Evolutionary conservation across 2,329 filamentous ascomycete species (phyloP), one percentile per base, ranked within the genome.

Genomic region (Ceratocystis ficicola): DNA sequence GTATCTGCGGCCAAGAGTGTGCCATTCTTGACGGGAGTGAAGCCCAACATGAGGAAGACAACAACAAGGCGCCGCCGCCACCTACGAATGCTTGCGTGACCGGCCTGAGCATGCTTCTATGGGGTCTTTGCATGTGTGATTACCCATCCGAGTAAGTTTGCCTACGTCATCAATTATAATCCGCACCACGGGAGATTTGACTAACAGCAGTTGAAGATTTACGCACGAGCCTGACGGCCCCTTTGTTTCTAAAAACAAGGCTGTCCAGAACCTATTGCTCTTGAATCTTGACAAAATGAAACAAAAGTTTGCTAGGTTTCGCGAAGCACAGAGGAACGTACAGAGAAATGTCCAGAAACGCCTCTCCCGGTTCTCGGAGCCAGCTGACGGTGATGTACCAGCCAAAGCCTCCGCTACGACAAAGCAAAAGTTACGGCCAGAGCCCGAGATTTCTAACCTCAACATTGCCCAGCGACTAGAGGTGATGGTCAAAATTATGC

Each of bases 401-500:
- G 6, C 28, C 15, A 36, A 15, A 5, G 6, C 28, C 30, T 5
- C 7, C 6, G 7, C 22, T 25, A 5, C 28, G 55, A 6, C 15
- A 17, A 59, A n/a, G 30, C 28, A 22, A 36, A 36, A n/a, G 55
- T 6, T 8, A 5, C 17, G 17, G 2, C 30, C 7, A 3, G n/a
- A n/a, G 15, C 12, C 5, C 17, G 5, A 48, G 5, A 15, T 41
- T n/a, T 32, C 41, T 2, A n/a, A 30, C 5, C 41, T n/a, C 44
- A 48, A 7, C 2, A 30, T 62, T 48, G 60, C 60, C 3, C 41
- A 62, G 41, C 44, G 22, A 22, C 60, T 62, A 4, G 25, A 46
- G 22, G 15, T 62, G 32, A 46, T 62, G 60, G 60, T 46, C 41
- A 62, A 62, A 28, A 62, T 62, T 62, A 5, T 62, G 60, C 41